A percentile compares a stretch with the other conserved stretches of the same genome.
Evolutionary conservation across 2,329 filamentous ascomycete species (phyloP).

Genomic region (Epichloe uncinata): DNA sequence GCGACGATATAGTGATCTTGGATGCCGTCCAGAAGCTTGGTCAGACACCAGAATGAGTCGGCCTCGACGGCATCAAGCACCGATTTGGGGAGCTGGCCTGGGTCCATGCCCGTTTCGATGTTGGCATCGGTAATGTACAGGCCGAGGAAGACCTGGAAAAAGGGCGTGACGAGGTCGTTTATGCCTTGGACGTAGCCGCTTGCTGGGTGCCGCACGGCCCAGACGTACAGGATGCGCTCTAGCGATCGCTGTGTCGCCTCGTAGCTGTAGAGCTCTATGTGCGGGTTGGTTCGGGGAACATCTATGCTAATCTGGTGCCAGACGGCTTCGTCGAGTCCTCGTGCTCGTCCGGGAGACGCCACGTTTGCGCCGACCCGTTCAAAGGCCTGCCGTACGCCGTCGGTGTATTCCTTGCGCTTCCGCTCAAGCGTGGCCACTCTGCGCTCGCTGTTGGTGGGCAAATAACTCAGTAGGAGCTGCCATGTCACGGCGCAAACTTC

Average conservation of each 20-base stretch:
- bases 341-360: conserved; percentile 30
- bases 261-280: conserved; percentile 88
- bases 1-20: conserved; percentile 99
- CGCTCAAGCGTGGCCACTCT: conserved; percentile 80
- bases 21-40: conserved; percentile 94
- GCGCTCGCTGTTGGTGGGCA: conserved; percentile 92
- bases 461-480: conserved; percentile 88
- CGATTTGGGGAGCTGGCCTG: conserved; percentile 76
- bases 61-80: conserved; percentile 95
- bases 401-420: conserved; percentile 92
- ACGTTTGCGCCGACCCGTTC: conserved; percentile 44
- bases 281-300: conserved; percentile 88
- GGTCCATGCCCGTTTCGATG: conserved; percentile 91
- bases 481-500: conserved; percentile 98
- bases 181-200: conserved; percentile 98
- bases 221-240: conserved; percentile 90
- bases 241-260: conserved; percentile 90
- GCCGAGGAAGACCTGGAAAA: conserved; percentile 94
- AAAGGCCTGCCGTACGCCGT: conserved; percentile 68
- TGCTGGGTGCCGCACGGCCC: conserved; percentile 94
- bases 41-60: conserved; percentile 96
- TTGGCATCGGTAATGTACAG: conserved; percentile 91
- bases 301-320: conserved; percentile 99
- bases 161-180: conserved; percentile 93
- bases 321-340: conserved; percentile 85